Conservation (phyloP, 2,329 filamentous ascomycete species). For the Colletotrichum sidae region DNA sequence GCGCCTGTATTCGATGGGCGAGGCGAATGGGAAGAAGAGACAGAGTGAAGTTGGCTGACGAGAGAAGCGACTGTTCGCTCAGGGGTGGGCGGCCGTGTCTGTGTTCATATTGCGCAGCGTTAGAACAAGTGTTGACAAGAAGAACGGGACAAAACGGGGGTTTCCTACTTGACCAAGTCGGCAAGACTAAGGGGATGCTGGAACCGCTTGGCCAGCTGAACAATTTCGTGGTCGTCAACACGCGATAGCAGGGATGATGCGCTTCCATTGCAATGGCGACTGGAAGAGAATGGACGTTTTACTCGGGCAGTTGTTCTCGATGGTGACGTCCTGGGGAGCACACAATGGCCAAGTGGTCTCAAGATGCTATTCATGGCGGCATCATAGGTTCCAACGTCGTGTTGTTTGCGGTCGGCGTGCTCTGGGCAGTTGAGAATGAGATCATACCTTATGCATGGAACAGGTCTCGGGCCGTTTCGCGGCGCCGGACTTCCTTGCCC, state of each 20-base stretch:
- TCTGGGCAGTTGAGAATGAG: constrained; percentile 28
- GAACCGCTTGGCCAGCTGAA: constrained; percentile 79
- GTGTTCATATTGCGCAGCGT: neutral
- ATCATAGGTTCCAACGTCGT: constrained; percentile 45
- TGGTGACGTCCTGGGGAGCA: constrained; percentile 37
- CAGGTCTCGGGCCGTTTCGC: too few relatives aligned
- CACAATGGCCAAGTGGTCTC: constrained; percentile 53
- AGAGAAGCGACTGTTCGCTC: constrained; percentile 81
- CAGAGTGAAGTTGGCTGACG: constrained; percentile 95
- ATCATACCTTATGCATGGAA: constrained; percentile 14
- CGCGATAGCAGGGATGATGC: constrained; percentile 33
- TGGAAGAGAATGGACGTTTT: constrained; percentile 37
- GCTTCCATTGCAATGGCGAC: constrained; percentile 39
- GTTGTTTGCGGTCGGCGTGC: constrained; percentile 6
- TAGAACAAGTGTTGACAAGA: neutral
- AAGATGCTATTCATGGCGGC: constrained; percentile 58
- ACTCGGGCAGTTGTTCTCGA: constrained; percentile 19
- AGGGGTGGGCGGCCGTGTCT: constrained; percentile 86
- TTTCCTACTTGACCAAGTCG: constrained; percentile 83
- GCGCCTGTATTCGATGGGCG: constrained; percentile 91
- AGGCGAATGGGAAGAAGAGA: constrained; percentile 91
- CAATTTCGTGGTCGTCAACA: constrained; percentile 70
- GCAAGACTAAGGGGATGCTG: constrained; percentile 86
- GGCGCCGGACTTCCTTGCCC: too few relatives aligned
- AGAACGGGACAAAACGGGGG: neutral